phyloP scores from a whole-genome alignment of 1,284 basidiomycete species.

The Pseudozyma flocculosa region DNA sequence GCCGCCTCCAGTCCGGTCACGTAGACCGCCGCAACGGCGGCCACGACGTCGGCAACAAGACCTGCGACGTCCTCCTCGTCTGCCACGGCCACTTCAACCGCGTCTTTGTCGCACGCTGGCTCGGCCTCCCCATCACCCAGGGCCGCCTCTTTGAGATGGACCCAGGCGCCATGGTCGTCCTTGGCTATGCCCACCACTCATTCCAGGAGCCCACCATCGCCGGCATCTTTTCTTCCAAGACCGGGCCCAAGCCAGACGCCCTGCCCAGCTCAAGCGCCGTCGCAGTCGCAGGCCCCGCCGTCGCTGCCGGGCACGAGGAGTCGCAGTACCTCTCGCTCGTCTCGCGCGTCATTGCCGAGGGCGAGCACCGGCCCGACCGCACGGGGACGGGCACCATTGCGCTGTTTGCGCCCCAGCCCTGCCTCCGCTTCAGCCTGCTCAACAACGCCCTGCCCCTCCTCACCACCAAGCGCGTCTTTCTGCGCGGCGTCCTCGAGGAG shows the following conservation, averaged over 20 bases:
- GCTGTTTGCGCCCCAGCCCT: conserved; percentile 50
- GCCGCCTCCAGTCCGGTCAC: conserved; percentile 38
- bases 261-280: conserved; percentile 8
- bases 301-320: conserved; percentile 35
- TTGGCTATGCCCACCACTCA: conserved; percentile 51
- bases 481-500: conserved; percentile 88
- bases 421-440: conserved; percentile 42
- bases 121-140: conserved; percentile 41
- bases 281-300: conserved; percentile 3
- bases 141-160: conserved; percentile 52
- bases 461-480: conserved; percentile 92
- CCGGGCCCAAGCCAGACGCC: conserved; percentile 27
- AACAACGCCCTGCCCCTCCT: conserved; percentile 71
- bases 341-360: conserved; percentile 40
- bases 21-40: conserved; percentile 35
- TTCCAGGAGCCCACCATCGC: conserved; percentile 53
- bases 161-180: conserved; percentile 51
- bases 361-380: conserved; percentile 45
- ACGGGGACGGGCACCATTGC: conserved; percentile 56
- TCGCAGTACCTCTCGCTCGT: conserved; percentile 54
- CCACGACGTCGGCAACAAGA: conserved; percentile 28
- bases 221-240: conserved; percentile 51
- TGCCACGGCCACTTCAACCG: conserved; percentile 55
- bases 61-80: conserved; percentile 50
- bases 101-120: conserved; percentile 53